A percentile compares a stretch with the other conserved stretches of the same genome.
Conservation (phyloP, 139 green algal species). For the Micractinium sp. region DNA sequence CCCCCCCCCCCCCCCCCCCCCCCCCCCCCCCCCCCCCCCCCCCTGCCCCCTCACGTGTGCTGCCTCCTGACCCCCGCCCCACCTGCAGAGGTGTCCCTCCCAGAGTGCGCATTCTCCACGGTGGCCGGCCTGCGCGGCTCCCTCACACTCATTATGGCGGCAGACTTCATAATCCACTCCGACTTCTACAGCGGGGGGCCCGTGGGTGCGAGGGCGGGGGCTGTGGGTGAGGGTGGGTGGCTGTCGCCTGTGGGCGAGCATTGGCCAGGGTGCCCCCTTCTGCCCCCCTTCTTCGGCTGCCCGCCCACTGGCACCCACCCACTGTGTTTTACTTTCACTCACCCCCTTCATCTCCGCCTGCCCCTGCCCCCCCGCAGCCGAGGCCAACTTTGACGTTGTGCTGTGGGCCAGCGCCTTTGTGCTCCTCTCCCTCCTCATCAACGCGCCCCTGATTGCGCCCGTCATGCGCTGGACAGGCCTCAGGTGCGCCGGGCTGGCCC, state of each 20-base stretch:
- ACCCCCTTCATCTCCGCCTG: background rate
- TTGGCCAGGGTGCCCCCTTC: no score
- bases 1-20: no score
- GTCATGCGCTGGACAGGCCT: slow-evolving; percentile 46
- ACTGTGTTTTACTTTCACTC: no score
- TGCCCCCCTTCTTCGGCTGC: no score
- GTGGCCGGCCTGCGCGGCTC: slow-evolving; percentile 74
- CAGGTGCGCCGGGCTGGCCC: background rate
- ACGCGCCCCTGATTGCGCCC: slow-evolving; percentile 61
- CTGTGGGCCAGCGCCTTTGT: slow-evolving; percentile 84
- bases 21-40: no score
- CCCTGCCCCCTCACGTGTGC: no score
- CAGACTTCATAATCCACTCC: slow-evolving; percentile 54
- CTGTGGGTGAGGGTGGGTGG: no score
- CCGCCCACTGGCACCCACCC: no score
- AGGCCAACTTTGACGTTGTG: slow-evolving; percentile 59
- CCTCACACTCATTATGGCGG: slow-evolving; percentile 85
- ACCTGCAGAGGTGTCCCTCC: slow-evolving; percentile 43
- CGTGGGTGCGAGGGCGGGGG: background rate
- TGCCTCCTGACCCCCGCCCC: no score
- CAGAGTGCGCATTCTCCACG: slow-evolving; percentile 69
- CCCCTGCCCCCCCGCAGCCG: background rate
- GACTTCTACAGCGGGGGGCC: background rate
- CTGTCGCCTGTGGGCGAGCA: no score
- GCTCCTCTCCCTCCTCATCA: slow-evolving; percentile 85